Base-by-base conservation (phyloP, 1,139 yeast species). In the Hansenula lynferdii region DNA sequence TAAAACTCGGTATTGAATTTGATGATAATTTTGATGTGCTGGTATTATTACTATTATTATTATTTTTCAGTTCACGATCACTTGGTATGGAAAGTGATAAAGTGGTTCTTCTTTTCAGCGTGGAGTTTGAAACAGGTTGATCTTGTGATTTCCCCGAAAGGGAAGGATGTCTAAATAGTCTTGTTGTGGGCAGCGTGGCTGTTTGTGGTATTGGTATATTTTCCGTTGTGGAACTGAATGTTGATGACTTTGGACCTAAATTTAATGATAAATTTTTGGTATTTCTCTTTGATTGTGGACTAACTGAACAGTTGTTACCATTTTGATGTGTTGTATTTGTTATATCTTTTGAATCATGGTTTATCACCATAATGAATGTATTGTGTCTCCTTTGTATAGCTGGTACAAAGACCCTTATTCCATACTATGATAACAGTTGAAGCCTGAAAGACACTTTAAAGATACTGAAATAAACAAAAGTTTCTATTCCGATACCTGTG, bases 151-250 rank as follows among this genome's bases (percentile, higher is more conserved):
- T n/a, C n/a, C n/a, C n/a, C n/a, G n/a, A n/a, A n/a, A 50, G 28
- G 3, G 57, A 50, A 5, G 55, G 56, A 35, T 49, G 56, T 40
- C 56, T 47, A 34, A 44, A 53, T 2, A 53, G 33, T 24, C 45
- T 42, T 15, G 41, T 41, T 11, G 30, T 27, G 6, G 42, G 31
- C 11, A 42, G 41, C 2, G 45, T 28, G 5, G 18, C 19, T 12
- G 16, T 7, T 4, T 20, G 21, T 14, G 31, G 31, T 8, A 29
- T 14, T 8, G 33, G 26, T 15, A 21, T 15, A 3, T 19, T 21
- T 9, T 14, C 20, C 10, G 9, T 22, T 18, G 42, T 14, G 12
- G 30, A 28, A 26, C 31, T 26, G 9, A 39, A 29, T 26, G 35
- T 28, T 16, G 33, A 4, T 23, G 28, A 14, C 22, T 16, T 14